A percentile compares a stretch with the other conserved stretches of the same genome.
Conservation (phyloP, 805 yeast species). For the Scheffersomyces lignosus region DNA sequence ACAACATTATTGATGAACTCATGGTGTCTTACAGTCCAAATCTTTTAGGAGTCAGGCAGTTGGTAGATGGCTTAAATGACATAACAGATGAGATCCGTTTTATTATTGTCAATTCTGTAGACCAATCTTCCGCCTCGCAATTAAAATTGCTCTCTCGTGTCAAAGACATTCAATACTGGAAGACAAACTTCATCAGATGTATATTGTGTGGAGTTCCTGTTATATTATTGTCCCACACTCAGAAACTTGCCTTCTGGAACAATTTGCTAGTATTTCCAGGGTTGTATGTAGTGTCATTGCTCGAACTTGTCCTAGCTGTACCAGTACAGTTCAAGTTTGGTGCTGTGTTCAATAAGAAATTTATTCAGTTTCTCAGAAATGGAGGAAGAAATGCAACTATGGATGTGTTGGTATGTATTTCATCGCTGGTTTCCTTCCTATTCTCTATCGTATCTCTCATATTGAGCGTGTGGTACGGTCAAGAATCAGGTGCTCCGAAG, state of each 20-base stretch:
- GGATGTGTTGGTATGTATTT: slow-evolving; percentile 86
- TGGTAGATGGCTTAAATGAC: slow-evolving; percentile 46
- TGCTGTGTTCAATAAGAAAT: slow-evolving; percentile 59
- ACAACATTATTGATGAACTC: slow-evolving; percentile 32
- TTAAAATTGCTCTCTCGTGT: slow-evolving; percentile 64
- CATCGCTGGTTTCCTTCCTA: slow-evolving; percentile 74
- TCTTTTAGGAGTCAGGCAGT: slow-evolving; percentile 59
- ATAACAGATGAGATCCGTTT: slow-evolving; percentile 60
- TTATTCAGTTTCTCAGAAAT: slow-evolving; percentile 64
- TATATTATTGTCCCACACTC: slow-evolving; percentile 50
- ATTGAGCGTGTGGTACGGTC: slow-evolving; percentile 45
- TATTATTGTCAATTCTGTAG: slow-evolving; percentile 44
- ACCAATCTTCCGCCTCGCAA: slow-evolving; percentile 61
- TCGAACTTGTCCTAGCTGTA: slow-evolving; percentile 57
- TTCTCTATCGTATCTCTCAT: slow-evolving; percentile 70
- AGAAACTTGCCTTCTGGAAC: slow-evolving; percentile 30
- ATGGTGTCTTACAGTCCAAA: slow-evolving; percentile 51
- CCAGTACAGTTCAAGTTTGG: slow-evolving; percentile 73
- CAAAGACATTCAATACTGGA: slow-evolving; percentile 77
- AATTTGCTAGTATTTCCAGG: slow-evolving; percentile 52
- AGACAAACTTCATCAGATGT: slow-evolving; percentile 50
- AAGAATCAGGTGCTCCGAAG: slow-evolving; percentile 52
- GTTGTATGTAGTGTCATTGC: slow-evolving; percentile 58
- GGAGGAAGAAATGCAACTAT: slow-evolving; percentile 66
- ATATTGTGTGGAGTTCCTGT: slow-evolving; percentile 65